phyloP scores from a whole-genome alignment of 1,284 basidiomycete species.

The Leccinum pachyderme region DNA sequence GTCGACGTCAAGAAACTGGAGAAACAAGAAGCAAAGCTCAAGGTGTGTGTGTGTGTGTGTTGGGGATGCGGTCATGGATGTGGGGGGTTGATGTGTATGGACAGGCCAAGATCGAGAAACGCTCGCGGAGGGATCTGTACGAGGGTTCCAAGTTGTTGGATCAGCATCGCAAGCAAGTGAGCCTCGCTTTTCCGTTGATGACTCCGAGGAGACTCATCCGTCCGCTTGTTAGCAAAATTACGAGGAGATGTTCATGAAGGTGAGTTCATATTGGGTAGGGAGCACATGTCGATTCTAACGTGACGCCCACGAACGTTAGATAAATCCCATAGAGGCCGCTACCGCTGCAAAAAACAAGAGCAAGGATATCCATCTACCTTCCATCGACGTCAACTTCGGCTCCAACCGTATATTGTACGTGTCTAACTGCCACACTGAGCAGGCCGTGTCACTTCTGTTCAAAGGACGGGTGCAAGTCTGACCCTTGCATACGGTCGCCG shows the following conservation, averaged over 20 bases:
- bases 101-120: conserved; percentile 95
- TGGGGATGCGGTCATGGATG: not conserved
- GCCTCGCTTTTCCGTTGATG: conserved; percentile 8
- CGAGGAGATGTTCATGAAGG: conserved; percentile 99
- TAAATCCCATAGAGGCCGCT: conserved; percentile 91
- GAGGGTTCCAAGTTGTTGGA: conserved; percentile 96
- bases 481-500: conserved; percentile 88
- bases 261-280: conserved; percentile 16
- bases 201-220: conserved; percentile 9
- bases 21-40: conserved; percentile 97
- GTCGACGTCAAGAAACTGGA: conserved; percentile 98
- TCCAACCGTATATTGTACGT: conserved; percentile 89
- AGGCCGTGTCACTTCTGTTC: not conserved
- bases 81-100: not conserved
- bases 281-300: not conserved
- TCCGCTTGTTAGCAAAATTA: conserved; percentile 73
- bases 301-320: conserved; percentile 42
- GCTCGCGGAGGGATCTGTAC: conserved; percentile 85
- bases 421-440: conserved; percentile 9
- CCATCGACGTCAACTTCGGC: conserved; percentile 94
- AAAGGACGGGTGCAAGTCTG: conserved; percentile 77
- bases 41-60: conserved; percentile 40
- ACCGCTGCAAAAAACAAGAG: conserved; percentile 86
- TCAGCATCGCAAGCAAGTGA: conserved; percentile 85
- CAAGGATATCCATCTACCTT: conserved; percentile 94